Evolutionary conservation across 257 asterid species (phyloP).

Genomic region (Ligustrum vulgare): DNA sequence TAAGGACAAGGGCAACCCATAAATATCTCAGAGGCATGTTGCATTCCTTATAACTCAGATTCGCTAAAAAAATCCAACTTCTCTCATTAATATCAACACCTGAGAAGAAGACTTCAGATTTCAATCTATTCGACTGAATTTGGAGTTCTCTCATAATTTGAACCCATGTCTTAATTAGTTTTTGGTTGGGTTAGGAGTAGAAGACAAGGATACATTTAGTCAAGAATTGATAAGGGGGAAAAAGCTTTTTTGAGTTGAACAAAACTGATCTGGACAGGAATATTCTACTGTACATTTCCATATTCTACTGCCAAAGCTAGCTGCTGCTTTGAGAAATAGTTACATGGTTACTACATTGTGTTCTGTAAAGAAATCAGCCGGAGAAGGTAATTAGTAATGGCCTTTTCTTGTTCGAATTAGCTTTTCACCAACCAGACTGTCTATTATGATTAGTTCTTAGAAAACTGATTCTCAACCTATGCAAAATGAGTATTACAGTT

Average conservation of each 20-base stretch:
- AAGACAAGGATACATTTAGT: background rate
- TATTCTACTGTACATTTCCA: too few species aligned
- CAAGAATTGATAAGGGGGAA: background rate
- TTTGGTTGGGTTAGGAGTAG: background rate
- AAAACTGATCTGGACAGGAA: background rate
- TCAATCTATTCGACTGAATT: background rate
- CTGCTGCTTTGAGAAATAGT: slow-evolving; percentile 86
- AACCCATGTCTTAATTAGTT: background rate
- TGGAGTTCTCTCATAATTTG: background rate
- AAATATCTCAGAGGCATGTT: background rate
- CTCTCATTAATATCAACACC: background rate
- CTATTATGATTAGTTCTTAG: background rate
- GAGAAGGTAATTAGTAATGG: slow-evolving; percentile 57
- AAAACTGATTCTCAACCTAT: background rate
- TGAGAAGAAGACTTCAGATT: background rate
- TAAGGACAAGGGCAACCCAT: too few species aligned
- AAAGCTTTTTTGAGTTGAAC: background rate
- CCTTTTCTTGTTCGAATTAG: slow-evolving; percentile 22
- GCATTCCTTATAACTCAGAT: background rate
- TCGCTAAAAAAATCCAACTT: background rate
- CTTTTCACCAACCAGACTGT: background rate
- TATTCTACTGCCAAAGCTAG: slow-evolving; percentile 70
- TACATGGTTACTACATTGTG: slow-evolving; percentile 88
- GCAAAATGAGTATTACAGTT: slow-evolving; percentile 18
- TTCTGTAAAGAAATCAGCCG: slow-evolving; percentile 54